A percentile compares a stretch with the other conserved stretches of the same genome.
Evolutionary conservation across 1,139 yeast species (phyloP).

Genomic region (Pneumocystis sp.): DNA sequence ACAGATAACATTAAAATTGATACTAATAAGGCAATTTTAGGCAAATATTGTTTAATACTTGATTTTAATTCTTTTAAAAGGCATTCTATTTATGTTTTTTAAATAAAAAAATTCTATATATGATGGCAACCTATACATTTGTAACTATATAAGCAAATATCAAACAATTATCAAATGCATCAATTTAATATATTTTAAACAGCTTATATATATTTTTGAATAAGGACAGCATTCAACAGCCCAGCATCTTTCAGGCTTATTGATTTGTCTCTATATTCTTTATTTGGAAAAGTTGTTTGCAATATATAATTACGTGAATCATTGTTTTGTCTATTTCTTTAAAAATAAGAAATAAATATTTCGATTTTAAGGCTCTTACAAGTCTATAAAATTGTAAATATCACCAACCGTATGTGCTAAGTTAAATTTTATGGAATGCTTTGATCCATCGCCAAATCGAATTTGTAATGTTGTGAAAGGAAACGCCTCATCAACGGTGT

Average conservation of each 20-base stretch:
- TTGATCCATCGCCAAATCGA: constrained; percentile 69
- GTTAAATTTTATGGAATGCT: constrained; percentile 49
- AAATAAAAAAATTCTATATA: background rate
- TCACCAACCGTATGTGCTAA: constrained; percentile 50
- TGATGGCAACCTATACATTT: background rate
- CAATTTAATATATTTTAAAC: background rate
- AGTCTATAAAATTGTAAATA: constrained; percentile 54
- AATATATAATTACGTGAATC: constrained; percentile 39
- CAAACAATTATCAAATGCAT: background rate
- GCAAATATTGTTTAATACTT: background rate
- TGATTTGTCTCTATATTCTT: constrained; percentile 46
- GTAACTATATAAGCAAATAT: background rate
- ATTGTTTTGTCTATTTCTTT: constrained; percentile 1
- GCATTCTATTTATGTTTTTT: background rate
- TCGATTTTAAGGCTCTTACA: constrained; percentile 31
- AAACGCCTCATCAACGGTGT: constrained; percentile 9
- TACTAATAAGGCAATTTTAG: no score
- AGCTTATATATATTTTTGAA: constrained; percentile 52
- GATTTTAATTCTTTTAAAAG: background rate
- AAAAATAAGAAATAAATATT: constrained; percentile 12
- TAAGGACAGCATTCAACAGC: constrained; percentile 69
- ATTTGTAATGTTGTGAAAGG: constrained; percentile 48
- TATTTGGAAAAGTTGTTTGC: constrained; percentile 73
- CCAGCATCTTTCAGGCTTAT: constrained; percentile 59
- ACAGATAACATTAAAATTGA: no score